Base-by-base conservation (phyloP, 2,329 filamentous ascomycete genomes). In the Epichloe amarillans region DNA sequence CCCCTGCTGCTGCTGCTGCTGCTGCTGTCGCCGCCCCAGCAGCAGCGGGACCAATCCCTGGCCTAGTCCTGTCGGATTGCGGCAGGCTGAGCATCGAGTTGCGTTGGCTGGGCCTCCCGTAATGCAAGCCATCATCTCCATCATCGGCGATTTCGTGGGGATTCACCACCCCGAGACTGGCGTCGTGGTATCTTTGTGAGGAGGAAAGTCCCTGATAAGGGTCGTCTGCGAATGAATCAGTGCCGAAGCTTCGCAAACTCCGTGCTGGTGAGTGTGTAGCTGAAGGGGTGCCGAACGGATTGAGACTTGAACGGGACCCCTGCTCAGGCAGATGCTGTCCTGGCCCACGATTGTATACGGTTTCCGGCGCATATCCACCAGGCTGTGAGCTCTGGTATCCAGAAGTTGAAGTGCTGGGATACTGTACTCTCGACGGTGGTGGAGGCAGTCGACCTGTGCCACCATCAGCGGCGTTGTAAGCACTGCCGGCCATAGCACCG, bases 101-200 rank as follows among this genome's bases (percentile, higher is more conserved):
- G 53, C 77, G 74, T 63, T 66, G 61, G 39, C 60, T 63, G 43
- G 60, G 62, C 46, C 64, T 67, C 47, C 65, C 69, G 58, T 77
- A 82, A 4, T 77, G 74, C 48, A 93, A 75, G 1, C 85, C 88
- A 63, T 95, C 90, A 60, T 95, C 90, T 30, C 87, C 88, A 61
- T 96, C 90, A 63, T 95, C 90, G 21, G 78, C 79, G 56, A 95
- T 90, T 14, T 83, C 82, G 60, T 86, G 80, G 3, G 89, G 88
- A 62, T 95, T 83, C 53, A 93, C 76, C 2, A 78, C 70, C 39
- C 77, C 77, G 4, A 82, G 66, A 8, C 70, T 65, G 23, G 74
- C 67, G 52, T 75, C 74, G 33, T 67, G 74, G 66, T 62, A 68
- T 39, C 66, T 51, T 4, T 43, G 37, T 14, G 42, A 50, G 3